Base-by-base conservation (phyloP, 2,329 filamentous ascomycete genomes). In the Paecilomyces variotii region DNA sequence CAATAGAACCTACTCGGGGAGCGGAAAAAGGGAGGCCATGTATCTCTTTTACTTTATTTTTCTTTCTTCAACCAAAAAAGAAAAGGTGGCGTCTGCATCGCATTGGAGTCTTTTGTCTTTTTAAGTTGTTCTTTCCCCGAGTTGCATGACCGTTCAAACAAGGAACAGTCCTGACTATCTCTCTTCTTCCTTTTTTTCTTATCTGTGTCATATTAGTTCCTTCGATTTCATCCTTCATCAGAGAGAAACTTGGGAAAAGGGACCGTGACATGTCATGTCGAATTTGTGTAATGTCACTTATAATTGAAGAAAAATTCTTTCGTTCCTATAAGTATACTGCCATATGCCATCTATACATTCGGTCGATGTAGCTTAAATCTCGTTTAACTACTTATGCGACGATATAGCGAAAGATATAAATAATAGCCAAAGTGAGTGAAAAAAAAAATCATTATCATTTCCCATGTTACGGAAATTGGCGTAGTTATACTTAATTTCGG, bases 1-100 rank as follows among this genome's bases (percentile, higher is more conserved):
- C 19, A 19, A 19, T 19, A 19, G 19, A 19, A 19, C 19, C 19
- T 19, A 19, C 56, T 61, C 45, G 30, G 11, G 19, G 39, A 7
- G 39, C 39, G 19, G 35, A 19, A 45, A 45, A 45, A 32, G 11
- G 39, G 39, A 45, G 39, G 39, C 39, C 39, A 45, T 24, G 2
- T 45, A 34, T 56, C 56, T 32, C 34, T 56, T 25, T 59, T 60
- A 30, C 55, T 58, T 57, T 45, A 54, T 51, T 59, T 45, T 60
- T 57, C 63, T 56, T 61, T 59, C 49, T 56, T 39, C 35, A 45
- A 32, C 30, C 35, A 45, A 32, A 7, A 24, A 45, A 9, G 7
- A 45, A 45, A 45, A 19, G 39, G 39, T 45, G 39, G 39, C n/a
- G 39, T 45, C 39, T 45, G 39, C 39, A 45, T 45, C n/a, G 39